Evolutionary conservation across 148 eudicot species (phyloP), one percentile per base, ranked within the genome.

Genomic region (Cornus florida): DNA sequence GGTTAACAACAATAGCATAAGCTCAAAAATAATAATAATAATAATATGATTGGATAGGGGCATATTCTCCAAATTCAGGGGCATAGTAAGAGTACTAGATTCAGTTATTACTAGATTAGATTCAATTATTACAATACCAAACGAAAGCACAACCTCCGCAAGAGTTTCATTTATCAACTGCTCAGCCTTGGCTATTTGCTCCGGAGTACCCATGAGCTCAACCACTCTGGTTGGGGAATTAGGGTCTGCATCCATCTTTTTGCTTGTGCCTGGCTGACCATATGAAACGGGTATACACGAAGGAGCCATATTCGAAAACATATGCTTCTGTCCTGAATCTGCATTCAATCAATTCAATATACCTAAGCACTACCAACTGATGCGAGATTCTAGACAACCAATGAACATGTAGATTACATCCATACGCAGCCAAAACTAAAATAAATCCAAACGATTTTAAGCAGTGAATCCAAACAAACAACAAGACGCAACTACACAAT

Each of bases 101-200:
- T n/a, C n/a, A n/a, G n/a, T n/a, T n/a, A n/a, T n/a, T n/a, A n/a
- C 28, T 0, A 28, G 28, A 28, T 28, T 28, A 28, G 28, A 28
- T 28, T 28, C 28, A 53, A 53, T 57, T 12, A 33, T 17, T 14
- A 17, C 16, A 16, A 39, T 7, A 72, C 20, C 31, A 23, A 38
- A 41, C 20, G 20, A 46, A 53, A 60, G n/a, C n/a, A 70, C 50
- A 88, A 96, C 99, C 94, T 96, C 97, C 57, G 94, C 78, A 75
- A 96, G 95, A 83, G 94, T 95, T 43, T 96, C 95, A 33, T 78
- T 80, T 33, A 96, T 94, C 71, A 96, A 82, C 75, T 92, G 91
- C 86, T 96, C 99, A 72, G 99, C 99, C 80, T 84, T 91, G 7
- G 86, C 88, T 74, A 96, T 94, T 81, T 92, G 92, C 75, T 96